phyloP scores from a whole-genome alignment of 805 yeast genomes.

The Pichia kluyveri region DNA sequence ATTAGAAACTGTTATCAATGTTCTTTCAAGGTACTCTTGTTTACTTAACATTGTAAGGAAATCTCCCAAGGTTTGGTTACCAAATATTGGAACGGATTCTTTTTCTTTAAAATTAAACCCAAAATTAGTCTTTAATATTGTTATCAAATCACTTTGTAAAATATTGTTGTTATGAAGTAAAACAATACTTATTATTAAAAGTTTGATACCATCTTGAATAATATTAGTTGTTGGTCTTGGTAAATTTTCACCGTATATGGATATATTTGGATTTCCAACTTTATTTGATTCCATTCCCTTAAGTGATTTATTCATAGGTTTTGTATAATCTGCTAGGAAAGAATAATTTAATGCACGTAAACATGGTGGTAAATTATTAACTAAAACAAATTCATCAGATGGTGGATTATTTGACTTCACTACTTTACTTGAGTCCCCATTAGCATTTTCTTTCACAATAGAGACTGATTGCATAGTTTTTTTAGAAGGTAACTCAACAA shows the following conservation, averaged over 20 bases:
- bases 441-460: not conserved
- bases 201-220: conserved; percentile 19
- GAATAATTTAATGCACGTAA: conserved; percentile 17
- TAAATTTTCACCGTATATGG: conserved; percentile 12
- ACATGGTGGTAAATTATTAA: conserved; percentile 14
- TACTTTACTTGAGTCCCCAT: not conserved
- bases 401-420: not conserved
- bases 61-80: conserved; percentile 14
- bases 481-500: conserved; percentile 18
- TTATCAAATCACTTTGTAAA: conserved; percentile 20
- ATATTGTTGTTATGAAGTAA: conserved; percentile 22
- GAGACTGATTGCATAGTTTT: not conserved
- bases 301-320: conserved; percentile 3
- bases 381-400: conserved; percentile 19
- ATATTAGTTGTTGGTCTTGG: conserved; percentile 19
- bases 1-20: not conserved
- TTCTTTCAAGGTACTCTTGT: conserved; percentile 19
- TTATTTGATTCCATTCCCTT: conserved; percentile 4
- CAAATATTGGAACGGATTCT: conserved; percentile 13
- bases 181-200: conserved; percentile 20
- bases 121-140: conserved; percentile 17
- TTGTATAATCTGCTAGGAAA: conserved; percentile 7
- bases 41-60: conserved; percentile 17
- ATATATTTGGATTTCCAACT: not conserved
- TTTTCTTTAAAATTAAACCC: conserved; percentile 17